Evolutionary conservation across 805 yeast genomes (phyloP).

Genomic region (Saccharomyces mikatae): DNA sequence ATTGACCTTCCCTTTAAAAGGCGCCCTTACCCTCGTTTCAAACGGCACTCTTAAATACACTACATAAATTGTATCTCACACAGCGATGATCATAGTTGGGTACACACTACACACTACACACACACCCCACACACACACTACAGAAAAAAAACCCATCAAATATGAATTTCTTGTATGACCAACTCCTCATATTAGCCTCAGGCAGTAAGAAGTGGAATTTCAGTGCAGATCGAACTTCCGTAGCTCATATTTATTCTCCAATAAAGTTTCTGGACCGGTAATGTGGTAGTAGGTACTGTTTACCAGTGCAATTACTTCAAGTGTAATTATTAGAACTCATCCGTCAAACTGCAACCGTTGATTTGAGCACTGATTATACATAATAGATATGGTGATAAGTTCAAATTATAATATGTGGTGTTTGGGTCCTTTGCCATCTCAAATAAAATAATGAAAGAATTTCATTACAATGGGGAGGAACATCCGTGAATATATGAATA

Average conservation of each 20-base stretch:
- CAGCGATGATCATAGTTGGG: neutral
- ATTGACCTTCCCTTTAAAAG: neutral
- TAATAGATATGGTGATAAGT: too few relatives aligned
- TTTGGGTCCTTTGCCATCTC: neutral
- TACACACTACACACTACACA: neutral
- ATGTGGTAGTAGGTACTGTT: too few relatives aligned
- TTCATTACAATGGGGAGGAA: neutral
- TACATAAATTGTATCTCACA: neutral
- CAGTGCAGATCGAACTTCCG: too few relatives aligned
- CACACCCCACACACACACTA: too few relatives aligned
- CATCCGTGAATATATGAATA: neutral
- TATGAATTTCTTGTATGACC: too few relatives aligned
- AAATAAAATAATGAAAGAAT: neutral
- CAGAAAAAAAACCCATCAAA: too few relatives aligned
- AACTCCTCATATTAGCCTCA: too few relatives aligned
- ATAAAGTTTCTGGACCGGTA: too few relatives aligned
- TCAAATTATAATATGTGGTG: neutral
- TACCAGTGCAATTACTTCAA: too few relatives aligned
- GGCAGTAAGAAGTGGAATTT: too few relatives aligned
- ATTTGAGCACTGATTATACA: neutral
- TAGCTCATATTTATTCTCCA: too few relatives aligned
- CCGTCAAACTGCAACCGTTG: neutral
- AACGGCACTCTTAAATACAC: neutral
- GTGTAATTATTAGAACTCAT: too few relatives aligned
- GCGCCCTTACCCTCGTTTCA: neutral